phyloP scores from a whole-genome alignment of 176 grass and related monocot species.

The Aegilops longissima region DNA sequence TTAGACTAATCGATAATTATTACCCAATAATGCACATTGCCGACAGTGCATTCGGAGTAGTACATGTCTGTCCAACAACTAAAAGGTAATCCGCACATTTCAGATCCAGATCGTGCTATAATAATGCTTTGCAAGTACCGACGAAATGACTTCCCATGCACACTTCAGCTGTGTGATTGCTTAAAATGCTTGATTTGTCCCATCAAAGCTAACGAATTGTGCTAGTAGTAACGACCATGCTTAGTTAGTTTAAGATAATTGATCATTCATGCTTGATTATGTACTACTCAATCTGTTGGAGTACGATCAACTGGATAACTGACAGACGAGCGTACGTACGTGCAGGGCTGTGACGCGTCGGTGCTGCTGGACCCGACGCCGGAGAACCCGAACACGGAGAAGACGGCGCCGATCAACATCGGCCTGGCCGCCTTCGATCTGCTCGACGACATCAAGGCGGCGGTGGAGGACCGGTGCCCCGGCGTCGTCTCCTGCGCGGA shows the following conservation, averaged over 20 bases:
- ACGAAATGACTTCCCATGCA: slow-evolving; percentile 31
- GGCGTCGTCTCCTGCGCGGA: slow-evolving; percentile 59
- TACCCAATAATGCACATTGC: slow-evolving; percentile 19
- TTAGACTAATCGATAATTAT: not conserved
- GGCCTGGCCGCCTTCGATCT: slow-evolving; percentile 46
- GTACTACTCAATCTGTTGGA: not conserved
- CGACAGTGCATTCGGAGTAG: slow-evolving; percentile 14
- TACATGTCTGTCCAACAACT: not conserved
- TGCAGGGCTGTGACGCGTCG: slow-evolving; percentile 49
- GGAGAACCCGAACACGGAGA: slow-evolving; percentile 49
- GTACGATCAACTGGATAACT: not conserved
- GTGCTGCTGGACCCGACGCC: slow-evolving; percentile 51
- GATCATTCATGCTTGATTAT: not conserved
- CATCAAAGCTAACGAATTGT: not conserved
- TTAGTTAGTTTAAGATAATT: not conserved
- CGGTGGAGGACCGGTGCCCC: slow-evolving; percentile 40
- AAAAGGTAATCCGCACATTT: not conserved
- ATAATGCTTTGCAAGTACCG: not conserved
- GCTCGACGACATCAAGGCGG: slow-evolving; percentile 62
- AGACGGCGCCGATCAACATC: slow-evolving; percentile 62
- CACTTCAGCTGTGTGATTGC: not conserved
- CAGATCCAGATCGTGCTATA: not conserved
- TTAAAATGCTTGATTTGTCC: not conserved
- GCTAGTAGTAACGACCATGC: too few species aligned
- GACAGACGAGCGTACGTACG: not conserved